Evolutionary conservation across 495 filamentous ascomycete species (phyloP).

Genomic region (Pseudomonodictys pantanalensis): DNA sequence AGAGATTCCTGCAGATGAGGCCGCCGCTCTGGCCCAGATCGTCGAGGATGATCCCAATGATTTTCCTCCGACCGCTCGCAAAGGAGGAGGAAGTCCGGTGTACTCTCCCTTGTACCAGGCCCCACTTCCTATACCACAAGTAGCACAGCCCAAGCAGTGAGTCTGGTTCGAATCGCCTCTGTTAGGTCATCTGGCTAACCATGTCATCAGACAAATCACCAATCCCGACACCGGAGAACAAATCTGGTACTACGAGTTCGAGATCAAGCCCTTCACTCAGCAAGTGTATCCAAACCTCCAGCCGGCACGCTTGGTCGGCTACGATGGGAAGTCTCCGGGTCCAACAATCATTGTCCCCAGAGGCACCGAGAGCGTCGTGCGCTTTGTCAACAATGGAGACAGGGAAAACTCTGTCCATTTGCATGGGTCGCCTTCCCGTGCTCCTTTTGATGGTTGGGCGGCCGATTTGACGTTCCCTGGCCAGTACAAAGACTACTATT

Average conservation of each 20-base stretch:
- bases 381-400: constrained; percentile 51
- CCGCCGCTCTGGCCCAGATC: neutral
- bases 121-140: constrained; percentile 50
- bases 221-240: constrained; percentile 34
- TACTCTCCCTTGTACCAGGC: constrained; percentile 49
- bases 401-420: constrained; percentile 48
- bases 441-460: constrained; percentile 56
- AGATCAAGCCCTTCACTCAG: constrained; percentile 48
- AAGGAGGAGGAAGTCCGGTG: constrained; percentile 28
- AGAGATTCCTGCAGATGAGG: neutral
- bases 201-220: constrained; percentile 28
- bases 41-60: neutral
- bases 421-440: constrained; percentile 46
- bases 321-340: constrained; percentile 55
- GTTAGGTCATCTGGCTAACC: neutral
- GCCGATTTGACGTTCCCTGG: constrained; percentile 50
- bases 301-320: constrained; percentile 49
- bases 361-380: constrained; percentile 50
- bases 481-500: constrained; percentile 61
- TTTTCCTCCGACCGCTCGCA: neutral
- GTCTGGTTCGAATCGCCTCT: neutral
- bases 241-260: constrained; percentile 50
- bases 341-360: constrained; percentile 47
- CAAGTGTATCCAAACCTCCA: constrained; percentile 50
- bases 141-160: constrained; percentile 41